Evolutionary conservation across 306 rosid species (phyloP).

Genomic region (Vigna nakashimae): DNA sequence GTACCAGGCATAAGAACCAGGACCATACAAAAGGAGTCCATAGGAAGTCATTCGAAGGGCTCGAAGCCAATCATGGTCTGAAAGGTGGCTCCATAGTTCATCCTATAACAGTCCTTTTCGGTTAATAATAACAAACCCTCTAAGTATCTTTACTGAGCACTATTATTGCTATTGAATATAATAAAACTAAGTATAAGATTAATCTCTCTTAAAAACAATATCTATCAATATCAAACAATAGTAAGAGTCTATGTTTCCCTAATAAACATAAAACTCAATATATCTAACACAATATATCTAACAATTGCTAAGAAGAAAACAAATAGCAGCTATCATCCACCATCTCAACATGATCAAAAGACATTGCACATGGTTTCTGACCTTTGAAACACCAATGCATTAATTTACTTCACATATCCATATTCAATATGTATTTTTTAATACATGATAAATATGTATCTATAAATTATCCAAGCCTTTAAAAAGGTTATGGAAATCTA

Average conservation of each 20-base stretch:
- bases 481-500: neutral
- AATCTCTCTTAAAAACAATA: too few relatives aligned
- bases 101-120: conserved; percentile 55
- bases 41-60: conserved; percentile 90
- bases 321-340: conserved; percentile 18
- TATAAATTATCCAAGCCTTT: neutral
- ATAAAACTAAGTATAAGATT: too few relatives aligned
- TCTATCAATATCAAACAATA: too few relatives aligned
- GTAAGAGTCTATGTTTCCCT: too few relatives aligned
- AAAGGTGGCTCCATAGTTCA: conserved; percentile 52
- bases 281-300: too few relatives aligned
- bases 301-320: too few relatives aligned
- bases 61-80: conserved; percentile 89
- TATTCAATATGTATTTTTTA: neutral
- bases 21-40: conserved; percentile 90
- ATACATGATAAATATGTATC: neutral
- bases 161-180: neutral
- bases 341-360: conserved; percentile 6
- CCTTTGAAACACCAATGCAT: too few relatives aligned
- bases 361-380: neutral
- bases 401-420: too few relatives aligned
- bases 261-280: too few relatives aligned
- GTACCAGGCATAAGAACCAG: conserved; percentile 98
- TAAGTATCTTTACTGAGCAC: neutral
- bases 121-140: conserved; percentile 40